phyloP scores from a whole-genome alignment of 1,284 basidiomycete genomes.

The Trametes pubescens region DNA sequence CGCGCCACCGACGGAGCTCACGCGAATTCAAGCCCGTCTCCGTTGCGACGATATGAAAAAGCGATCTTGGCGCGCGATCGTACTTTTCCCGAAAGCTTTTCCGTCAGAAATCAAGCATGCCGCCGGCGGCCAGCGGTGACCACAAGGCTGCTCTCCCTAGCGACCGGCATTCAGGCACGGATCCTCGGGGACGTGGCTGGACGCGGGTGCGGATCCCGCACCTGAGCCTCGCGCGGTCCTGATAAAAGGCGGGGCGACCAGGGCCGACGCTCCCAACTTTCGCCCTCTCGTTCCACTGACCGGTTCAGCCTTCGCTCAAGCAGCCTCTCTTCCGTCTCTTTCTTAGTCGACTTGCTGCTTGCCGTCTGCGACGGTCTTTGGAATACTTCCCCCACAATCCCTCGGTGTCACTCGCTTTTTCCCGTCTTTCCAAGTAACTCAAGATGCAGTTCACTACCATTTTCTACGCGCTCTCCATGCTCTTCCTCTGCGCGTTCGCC shows the following conservation, averaged over 20 bases:
- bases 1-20: background rate
- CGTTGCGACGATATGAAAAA: slow-evolving; percentile 13
- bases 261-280: slow-evolving; percentile 1
- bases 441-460: slow-evolving; percentile 33
- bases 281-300: slow-evolving; percentile 30
- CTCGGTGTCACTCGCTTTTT: slow-evolving; percentile 9
- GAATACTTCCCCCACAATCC: slow-evolving; percentile 22
- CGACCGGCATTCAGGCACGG: slow-evolving; percentile 25
- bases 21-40: slow-evolving; percentile 8
- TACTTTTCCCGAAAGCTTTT: slow-evolving; percentile 4
- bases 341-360: slow-evolving; percentile 29
- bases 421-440: background rate
- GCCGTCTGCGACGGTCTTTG: slow-evolving; percentile 36
- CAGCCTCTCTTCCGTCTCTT: slow-evolving; percentile 23
- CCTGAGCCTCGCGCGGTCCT: background rate
- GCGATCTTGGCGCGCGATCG: slow-evolving; percentile 20
- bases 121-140: slow-evolving; percentile 21
- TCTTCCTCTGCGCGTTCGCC: slow-evolving; percentile 34
- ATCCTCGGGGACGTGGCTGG: slow-evolving; percentile 13
- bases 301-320: slow-evolving; percentile 34
- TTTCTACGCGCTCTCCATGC: slow-evolving; percentile 31
- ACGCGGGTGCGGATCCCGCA: slow-evolving; percentile 9
- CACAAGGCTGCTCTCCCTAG: slow-evolving; percentile 18
- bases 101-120: slow-evolving; percentile 15
- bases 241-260: slow-evolving; percentile 11